Evolutionary conservation across 768 basidiomycete genomes (phyloP), one percentile per base, ranked within the genome.

Genomic region (Rhodotorula graminis): DNA sequence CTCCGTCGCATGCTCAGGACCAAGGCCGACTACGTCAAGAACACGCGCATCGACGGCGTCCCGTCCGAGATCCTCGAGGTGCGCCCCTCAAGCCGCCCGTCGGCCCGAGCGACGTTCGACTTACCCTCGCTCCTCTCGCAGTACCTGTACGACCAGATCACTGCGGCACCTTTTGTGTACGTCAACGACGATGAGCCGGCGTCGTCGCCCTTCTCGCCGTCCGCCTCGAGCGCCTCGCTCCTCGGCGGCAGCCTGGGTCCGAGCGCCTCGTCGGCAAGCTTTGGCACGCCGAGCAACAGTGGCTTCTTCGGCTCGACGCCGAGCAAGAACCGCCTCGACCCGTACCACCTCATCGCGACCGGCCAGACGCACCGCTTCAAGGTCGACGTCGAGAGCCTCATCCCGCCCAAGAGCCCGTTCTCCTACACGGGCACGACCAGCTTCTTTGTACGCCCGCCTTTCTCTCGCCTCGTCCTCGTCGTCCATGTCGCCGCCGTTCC

Each of bases 111-210:
- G 31, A 42, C 6, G 23, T 42, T 2, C 31, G 12, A 9, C 23
- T 8, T 29, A 15, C 31, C 5, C 46, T 50, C 12, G 18, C 40
- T 57, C 37, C 37, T 9, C 37, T 46, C 42, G 6, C 76, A 96
- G 92, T 94, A 89, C 76, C 93, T 93, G 80, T 98, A 89, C 80
- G 96, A 99, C 82, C 97, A 99, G 78, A 94, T 94, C 70, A 87
- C 93, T 29, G 93, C 93, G 81, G 91, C 91, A 40, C 95, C 93
- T 0, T 99, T 98, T 82, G 90, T 97, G 64, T 97, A 93, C 77
- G 90, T 97, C 72, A 96, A 97, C 80, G 76, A 77, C 49, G 72
- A 70, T 15, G 77, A 88, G 57, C 88, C 86, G 76, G 86, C 85
- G 42, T 85, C 86, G 73, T 33, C 40, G 7, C 31, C 52, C n/a